Base-by-base conservation (phyloP, 805 yeast genomes). In the Sugiyamaella floridensis region DNA sequence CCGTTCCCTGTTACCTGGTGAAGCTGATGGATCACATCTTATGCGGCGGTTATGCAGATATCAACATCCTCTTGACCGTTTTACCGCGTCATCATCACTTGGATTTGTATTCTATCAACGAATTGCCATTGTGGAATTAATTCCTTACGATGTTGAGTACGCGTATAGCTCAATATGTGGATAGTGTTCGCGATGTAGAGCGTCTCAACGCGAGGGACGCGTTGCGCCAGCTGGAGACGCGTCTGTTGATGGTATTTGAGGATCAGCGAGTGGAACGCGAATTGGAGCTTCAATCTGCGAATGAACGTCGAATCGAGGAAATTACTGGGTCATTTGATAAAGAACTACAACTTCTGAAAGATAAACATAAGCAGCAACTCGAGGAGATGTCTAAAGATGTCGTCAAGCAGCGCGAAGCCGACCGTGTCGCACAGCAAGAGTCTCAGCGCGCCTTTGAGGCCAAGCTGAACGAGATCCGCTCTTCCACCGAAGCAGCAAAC, bases 191-290 rank as follows among this genome's bases (percentile, higher is more conserved):
- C 29, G 45, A 43, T 11, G 45, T 20, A 6, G 45, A 43, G 5
- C 45, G 26, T 14, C 2, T 16, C 28, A 16, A 43, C 28, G 19
- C 45, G 16, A 22, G 20, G 11, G 28, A 43, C 29, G 29, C 28
- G 16, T 18, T 22, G 12, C 41, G 48, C 34, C 48, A 52, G 45
- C 22, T 15, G 18, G 43, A 48, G 42, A 48, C 43, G 26, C 48
- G 43, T 26, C 37, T 32, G 37, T 14, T 32, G n/a, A 3, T 4
- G 37, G 8, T 11, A 8, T 32, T 32, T 14, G 37, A 32, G 37
- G 4, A 32, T 11, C 37, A 32, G 37, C 37, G 37, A 8, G 37
- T 14, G 9, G 37, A 32, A 11, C 37, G n/a, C 37, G 37, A 32
- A 32, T 10, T 4, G 37, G 26, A 22, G 26, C 26, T 22, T 6